phyloP scores from a whole-genome alignment of 768 basidiomycete genomes.

The Naganishia onofrii region DNA sequence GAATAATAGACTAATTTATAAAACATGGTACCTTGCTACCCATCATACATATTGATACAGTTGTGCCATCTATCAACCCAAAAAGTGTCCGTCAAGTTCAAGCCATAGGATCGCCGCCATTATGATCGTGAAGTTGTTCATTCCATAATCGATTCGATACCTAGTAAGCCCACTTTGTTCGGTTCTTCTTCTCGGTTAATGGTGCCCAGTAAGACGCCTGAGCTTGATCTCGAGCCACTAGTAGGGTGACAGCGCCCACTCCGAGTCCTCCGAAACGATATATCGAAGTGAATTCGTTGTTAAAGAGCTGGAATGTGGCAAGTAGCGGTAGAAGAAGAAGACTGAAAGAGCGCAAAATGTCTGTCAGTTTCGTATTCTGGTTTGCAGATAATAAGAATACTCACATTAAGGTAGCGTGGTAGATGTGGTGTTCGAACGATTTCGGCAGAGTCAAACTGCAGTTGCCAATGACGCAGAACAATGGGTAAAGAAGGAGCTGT shows the following conservation, averaged over 20 bases:
- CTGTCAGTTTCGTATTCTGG: neutral
- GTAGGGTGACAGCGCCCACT: constrained; percentile 26
- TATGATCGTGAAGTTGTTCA: neutral
- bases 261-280: constrained; percentile 26
- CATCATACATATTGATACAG: constrained; percentile 7
- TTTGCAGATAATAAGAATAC: neutral
- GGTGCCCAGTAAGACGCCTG: constrained; percentile 30
- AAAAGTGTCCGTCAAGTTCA: neutral
- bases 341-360: constrained; percentile 3
- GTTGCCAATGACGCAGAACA: constrained; percentile 7
- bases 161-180: constrained; percentile 27
- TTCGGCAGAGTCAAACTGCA: constrained; percentile 19
- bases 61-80: neutral
- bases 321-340: constrained; percentile 28
- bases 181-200: constrained; percentile 3
- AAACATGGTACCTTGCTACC: constrained; percentile 4
- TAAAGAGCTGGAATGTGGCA: constrained; percentile 27
- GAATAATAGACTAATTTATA: neutral
- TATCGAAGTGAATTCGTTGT: constrained; percentile 12
- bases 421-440: constrained; percentile 33
- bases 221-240: constrained; percentile 31
- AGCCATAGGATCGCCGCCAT: neutral
- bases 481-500: constrained; percentile 27
- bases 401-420: constrained; percentile 27
- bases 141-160: neutral